phyloP scores from a whole-genome alignment of 306 rosid species.

The Potentilla sterilis region DNA sequence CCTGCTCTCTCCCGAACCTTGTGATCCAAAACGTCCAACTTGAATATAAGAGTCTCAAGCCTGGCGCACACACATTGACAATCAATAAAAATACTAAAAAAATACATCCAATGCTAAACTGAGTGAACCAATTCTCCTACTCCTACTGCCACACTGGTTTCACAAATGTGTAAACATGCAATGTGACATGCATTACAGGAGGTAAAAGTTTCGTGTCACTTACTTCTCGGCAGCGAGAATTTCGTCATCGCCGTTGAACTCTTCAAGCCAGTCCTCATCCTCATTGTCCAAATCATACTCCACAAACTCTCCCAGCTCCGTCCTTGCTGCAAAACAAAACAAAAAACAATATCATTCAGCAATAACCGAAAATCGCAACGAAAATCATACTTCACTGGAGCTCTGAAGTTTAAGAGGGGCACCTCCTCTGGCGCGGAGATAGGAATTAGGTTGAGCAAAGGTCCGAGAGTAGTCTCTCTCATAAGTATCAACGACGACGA shows the following conservation, averaged over 20 bases:
- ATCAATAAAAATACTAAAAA: background rate
- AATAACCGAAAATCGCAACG: background rate
- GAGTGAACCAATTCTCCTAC: background rate
- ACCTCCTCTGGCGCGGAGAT: conserved; percentile 86
- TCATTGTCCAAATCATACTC: conserved; percentile 95
- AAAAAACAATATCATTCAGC: background rate
- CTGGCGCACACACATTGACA: conserved; percentile 37
- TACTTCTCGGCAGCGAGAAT: conserved; percentile 68
- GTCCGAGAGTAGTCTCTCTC: conserved; percentile 90
- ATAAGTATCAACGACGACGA: conserved; percentile 81
- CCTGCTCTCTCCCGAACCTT: conserved; percentile 98
- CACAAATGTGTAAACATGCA: background rate
- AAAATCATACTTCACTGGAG: background rate
- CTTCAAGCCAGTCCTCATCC: conserved; percentile 91
- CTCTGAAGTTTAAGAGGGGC: background rate
- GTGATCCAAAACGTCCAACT: conserved; percentile 96
- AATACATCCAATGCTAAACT: background rate
- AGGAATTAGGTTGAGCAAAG: conserved; percentile 75
- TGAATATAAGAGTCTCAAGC: conserved; percentile 78
- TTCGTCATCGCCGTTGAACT: conserved; percentile 59
- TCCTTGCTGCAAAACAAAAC: conserved; percentile 55
- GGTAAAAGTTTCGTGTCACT: conserved; percentile 12
- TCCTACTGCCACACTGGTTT: background rate
- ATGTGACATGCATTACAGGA: background rate
- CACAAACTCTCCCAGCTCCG: conserved; percentile 95